A percentile compares a stretch with the other conserved stretches of the same genome.
Evolutionary conservation across 768 basidiomycete genomes (phyloP).

Genomic region (Phylloporus scabripes): DNA sequence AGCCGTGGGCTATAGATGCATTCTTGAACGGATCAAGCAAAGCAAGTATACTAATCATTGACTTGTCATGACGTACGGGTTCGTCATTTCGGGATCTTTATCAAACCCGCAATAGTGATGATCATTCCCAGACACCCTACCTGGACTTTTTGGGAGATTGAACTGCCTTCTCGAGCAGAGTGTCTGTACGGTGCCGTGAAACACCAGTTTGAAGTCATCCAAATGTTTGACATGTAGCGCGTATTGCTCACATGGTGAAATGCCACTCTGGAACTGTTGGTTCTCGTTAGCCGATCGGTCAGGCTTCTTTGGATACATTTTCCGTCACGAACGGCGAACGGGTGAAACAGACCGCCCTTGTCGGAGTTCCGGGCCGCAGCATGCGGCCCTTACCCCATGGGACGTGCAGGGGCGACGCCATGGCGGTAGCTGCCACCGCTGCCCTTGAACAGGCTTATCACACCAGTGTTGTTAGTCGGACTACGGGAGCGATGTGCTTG

Average conservation of each 20-base stretch:
- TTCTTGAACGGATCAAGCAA: background rate
- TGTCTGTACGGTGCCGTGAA: background rate
- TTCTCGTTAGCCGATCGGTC: background rate
- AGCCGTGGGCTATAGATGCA: background rate
- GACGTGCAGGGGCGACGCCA: background rate
- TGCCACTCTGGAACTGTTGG: background rate
- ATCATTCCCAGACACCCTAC: background rate
- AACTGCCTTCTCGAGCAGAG: background rate
- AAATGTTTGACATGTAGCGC: background rate
- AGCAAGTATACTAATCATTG: too few relatives aligned
- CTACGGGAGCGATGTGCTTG: background rate
- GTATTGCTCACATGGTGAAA: background rate
- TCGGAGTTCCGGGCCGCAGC: background rate
- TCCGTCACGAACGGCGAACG: background rate
- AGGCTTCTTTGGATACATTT: background rate
- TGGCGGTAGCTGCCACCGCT: background rate
- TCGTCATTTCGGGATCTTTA: background rate
- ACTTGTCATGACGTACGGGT: background rate
- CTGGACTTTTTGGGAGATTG: background rate
- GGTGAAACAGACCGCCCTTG: background rate
- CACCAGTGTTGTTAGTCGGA: background rate
- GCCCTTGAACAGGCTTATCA: background rate
- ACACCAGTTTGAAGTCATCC: background rate
- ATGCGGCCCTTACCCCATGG: background rate
- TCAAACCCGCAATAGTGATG: background rate